Base-by-base conservation (phyloP, 2,329 filamentous ascomycete species). In the Fusarium sterilihyphosum region DNA sequence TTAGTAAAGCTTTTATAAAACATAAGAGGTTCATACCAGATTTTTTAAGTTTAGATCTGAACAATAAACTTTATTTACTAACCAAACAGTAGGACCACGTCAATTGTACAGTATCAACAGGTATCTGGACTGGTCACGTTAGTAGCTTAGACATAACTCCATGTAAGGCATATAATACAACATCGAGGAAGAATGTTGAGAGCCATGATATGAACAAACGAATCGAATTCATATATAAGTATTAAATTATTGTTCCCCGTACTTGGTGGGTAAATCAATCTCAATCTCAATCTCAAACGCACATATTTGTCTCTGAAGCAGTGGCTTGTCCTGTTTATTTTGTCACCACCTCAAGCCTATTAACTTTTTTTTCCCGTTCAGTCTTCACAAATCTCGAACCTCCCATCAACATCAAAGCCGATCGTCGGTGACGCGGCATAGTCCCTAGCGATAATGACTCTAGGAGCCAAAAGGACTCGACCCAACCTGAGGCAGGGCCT, bases 401-500 rank as follows among this genome's bases (percentile, higher is more conserved):
- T 47, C 11, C 13, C 47, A 35, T 11, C 8, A 20, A 41, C 59
- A 54, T 17, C 37, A 38, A 16, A n/a, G 24, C 20, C 35, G n/a
- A 16, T 24, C 31, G 31, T 53, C 17, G 50, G 17, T 53, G 31
- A 26, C n/a, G 20, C n/a, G 22, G 17, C 40, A 47, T 14, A 61
- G 37, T 29, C 38, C 7, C 12, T 35, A 60, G 31, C 6, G 26
- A 41, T 22, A 50, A 78, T 78, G 77, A 63, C 73, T 22, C 37
- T 74, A 29, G 71, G 65, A 22, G 59, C 44, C 17, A 75, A 69
- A 20, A 43, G 59, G n/a, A 47, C 71, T 8, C 73, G 71, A 4
- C 49, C 65, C 8, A 75, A 60, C 20, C 70, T 82, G 17, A 77
- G 76, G 17, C 75, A 73, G 16, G 76, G 78, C 26, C 82, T 94